Percentiles rank a stretch among this genome's conserved stretches.
These are phyloP conservation scores for Pinus albicaulis DNA, from an alignment of 75 land plant species.

Conservation along the genomic window DNA sequence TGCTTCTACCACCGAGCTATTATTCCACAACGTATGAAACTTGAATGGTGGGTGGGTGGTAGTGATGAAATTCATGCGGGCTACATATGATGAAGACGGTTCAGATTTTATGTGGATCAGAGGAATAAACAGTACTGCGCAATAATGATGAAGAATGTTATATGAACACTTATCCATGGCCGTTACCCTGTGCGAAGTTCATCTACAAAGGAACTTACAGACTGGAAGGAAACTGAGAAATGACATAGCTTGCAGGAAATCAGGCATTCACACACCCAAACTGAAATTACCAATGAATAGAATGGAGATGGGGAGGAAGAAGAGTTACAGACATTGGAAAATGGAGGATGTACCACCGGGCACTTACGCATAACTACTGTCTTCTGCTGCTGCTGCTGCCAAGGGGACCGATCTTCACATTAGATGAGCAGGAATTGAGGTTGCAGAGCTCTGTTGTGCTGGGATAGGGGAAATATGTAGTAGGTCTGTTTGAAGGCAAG, in stretches of 20 bases:
- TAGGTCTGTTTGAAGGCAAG: constrained; percentile 26
- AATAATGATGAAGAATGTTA: background rate
- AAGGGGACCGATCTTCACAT: background rate
- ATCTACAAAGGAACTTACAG: background rate
- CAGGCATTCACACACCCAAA: background rate
- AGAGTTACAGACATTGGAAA: background rate
- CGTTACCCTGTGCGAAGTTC: background rate
- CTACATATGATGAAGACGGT: background rate
- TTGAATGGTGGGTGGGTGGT: background rate
- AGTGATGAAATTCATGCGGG: background rate
- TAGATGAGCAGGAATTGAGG: constrained; percentile 16
- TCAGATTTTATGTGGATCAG: background rate
- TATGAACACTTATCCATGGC: background rate
- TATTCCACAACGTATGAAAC: too few species aligned
- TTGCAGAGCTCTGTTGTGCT: constrained; percentile 20
- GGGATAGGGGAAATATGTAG: constrained; percentile 18
- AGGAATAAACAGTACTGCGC: background rate
- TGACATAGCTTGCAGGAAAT: background rate
- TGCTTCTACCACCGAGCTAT: too few species aligned
- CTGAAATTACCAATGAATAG: background rate
- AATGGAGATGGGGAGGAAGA: background rate
- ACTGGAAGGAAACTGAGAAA: background rate
- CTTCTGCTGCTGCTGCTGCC: constrained; percentile 7
- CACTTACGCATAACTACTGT: background rate
- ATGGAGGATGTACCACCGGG: background rate